phyloP scores from a whole-genome alignment of 148 eudicot species.

The Oxyria digyna region DNA sequence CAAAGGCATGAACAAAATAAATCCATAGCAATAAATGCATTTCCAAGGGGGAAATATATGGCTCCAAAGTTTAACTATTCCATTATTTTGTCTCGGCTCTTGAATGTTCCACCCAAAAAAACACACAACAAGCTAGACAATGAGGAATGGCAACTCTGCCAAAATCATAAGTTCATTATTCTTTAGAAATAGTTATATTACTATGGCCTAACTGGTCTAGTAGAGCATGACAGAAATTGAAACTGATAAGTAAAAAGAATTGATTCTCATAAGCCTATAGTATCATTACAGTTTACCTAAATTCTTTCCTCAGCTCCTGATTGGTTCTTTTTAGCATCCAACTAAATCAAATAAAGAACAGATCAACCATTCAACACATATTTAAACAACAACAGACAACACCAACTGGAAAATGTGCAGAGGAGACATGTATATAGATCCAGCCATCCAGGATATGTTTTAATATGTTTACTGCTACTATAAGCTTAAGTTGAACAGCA shows the following conservation, averaged over 20 bases:
- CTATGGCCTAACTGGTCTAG: too few relatives aligned
- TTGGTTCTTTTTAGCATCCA: neutral
- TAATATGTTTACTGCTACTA: neutral
- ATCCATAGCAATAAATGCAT: neutral
- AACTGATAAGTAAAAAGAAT: too few relatives aligned
- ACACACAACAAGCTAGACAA: neutral
- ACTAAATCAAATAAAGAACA: neutral
- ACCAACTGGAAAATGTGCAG: slow-evolving; percentile 4
- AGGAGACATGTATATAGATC: slow-evolving; percentile 4
- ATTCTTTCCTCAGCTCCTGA: neutral
- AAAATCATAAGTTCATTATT: neutral
- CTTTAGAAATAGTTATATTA: neutral
- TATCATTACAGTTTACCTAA: neutral
- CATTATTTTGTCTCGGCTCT: neutral
- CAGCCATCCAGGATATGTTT: slow-evolving; percentile 2
- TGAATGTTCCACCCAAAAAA: neutral
- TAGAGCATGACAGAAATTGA: too few relatives aligned
- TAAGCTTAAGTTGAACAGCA: neutral
- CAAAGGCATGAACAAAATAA: neutral
- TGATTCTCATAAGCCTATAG: too few relatives aligned
- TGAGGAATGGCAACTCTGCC: neutral
- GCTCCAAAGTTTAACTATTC: neutral
- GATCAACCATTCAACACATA: neutral
- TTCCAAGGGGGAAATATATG: neutral
- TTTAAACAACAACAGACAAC: neutral